Conservation (phyloP, 306 rosid species). For the Malus sylvestris region DNA sequence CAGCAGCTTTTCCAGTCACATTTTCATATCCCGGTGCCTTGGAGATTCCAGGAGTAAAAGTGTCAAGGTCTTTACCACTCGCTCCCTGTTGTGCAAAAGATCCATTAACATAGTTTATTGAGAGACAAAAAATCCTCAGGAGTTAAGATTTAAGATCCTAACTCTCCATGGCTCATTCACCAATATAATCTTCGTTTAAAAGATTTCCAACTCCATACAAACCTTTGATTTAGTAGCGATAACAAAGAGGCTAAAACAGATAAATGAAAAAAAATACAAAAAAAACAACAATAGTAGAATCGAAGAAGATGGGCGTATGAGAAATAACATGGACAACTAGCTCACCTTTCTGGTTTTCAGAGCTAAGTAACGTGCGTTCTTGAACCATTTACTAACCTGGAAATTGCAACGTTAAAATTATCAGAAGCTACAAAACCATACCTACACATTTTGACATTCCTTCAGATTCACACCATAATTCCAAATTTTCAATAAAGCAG, state of each 20-base stretch:
- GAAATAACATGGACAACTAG: slow-evolving; percentile 1
- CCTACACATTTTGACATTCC: background rate
- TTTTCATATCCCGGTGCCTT: slow-evolving; percentile 32
- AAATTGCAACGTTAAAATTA: slow-evolving; percentile 9
- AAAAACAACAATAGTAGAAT: background rate
- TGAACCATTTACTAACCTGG: slow-evolving; percentile 97
- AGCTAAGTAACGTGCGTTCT: slow-evolving; percentile 82
- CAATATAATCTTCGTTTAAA: background rate
- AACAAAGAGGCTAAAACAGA: background rate
- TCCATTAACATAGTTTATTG: background rate
- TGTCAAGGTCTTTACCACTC: slow-evolving; percentile 24
- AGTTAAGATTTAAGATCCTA: background rate
- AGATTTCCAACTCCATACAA: background rate
- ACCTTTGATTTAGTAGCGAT: background rate
- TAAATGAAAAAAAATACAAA: background rate
- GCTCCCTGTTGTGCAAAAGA: slow-evolving; percentile 34
- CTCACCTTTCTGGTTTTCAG: slow-evolving; percentile 69
- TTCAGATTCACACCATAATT: background rate
- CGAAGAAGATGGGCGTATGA: background rate
- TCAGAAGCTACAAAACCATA: background rate
- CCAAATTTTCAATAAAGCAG: background rate
- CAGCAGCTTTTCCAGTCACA: slow-evolving; percentile 20
- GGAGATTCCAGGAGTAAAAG: slow-evolving; percentile 19
- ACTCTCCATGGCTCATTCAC: background rate
- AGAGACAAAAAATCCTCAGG: background rate